Conservation (phyloP, 2,329 filamentous ascomycete genomes). For the Colletotrichum sp. region DNA sequence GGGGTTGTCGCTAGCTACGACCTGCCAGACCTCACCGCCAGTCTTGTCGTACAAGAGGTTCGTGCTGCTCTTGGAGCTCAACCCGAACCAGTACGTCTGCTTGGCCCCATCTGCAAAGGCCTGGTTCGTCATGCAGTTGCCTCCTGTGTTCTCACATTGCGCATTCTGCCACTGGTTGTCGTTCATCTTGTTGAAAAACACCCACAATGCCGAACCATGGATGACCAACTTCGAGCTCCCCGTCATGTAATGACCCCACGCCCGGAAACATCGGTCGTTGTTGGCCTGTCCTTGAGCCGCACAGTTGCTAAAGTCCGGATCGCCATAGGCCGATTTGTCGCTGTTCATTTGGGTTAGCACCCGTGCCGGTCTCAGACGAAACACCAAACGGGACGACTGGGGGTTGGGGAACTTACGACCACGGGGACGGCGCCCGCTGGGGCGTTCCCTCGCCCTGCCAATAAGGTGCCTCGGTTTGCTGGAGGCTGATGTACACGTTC, state of each 20-base stretch:
- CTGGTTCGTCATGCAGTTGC: conserved; percentile 27
- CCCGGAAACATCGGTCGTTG: conserved; percentile 31
- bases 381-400: conserved; percentile 24
- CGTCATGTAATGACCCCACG: conserved; percentile 26
- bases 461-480: conserved; percentile 54
- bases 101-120: conserved; percentile 28
- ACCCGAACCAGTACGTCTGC: conserved; percentile 30
- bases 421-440: conserved; percentile 41
- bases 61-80: conserved; percentile 30
- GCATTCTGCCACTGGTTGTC: conserved; percentile 25
- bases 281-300: conserved; percentile 13
- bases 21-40: conserved; percentile 17
- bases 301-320: conserved; percentile 25
- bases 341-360: conserved; percentile 17
- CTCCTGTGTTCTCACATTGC: conserved; percentile 25
- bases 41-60: conserved; percentile 32
- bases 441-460: conserved; percentile 36
- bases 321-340: conserved; percentile 23
- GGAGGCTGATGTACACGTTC: conserved; percentile 47
- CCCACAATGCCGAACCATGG: conserved; percentile 38
- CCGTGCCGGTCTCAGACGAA: conserved; percentile 31
- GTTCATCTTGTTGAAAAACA: conserved; percentile 37
- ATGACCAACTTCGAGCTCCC: conserved; percentile 30
- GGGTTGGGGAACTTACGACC: conserved; percentile 26
- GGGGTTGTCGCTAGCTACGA: conserved; percentile 24